These are phyloP conservation scores for Boletus patriciae DNA, from an alignment of 768 basidiomycete genomes.

Conservation along the genomic window DNA sequence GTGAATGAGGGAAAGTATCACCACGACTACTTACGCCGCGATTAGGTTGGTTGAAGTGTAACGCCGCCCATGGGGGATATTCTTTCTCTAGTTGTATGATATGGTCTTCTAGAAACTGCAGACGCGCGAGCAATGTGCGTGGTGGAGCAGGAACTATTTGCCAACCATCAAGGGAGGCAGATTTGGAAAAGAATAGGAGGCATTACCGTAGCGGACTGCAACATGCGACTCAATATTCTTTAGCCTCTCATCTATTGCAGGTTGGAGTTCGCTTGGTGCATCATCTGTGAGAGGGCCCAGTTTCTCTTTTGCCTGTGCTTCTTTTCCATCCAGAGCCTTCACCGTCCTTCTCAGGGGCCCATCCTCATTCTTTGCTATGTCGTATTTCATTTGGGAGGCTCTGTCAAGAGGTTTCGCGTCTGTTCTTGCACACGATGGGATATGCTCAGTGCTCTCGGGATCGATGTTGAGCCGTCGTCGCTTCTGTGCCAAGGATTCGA, in stretches of 20 bases:
- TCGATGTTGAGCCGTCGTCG: constrained; percentile 43
- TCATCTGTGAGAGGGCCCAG: constrained; percentile 24
- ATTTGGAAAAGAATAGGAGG: not conserved
- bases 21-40: constrained; percentile 58
- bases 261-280: constrained; percentile 46
- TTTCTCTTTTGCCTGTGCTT: constrained; percentile 8
- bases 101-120: constrained; percentile 76
- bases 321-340: constrained; percentile 29
- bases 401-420: constrained; percentile 71
- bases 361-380: constrained; percentile 82
- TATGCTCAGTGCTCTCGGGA: constrained; percentile 32
- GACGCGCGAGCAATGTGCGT: constrained; percentile 57
- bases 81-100: constrained; percentile 75
- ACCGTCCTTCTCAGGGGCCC: constrained; percentile 68
- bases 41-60: constrained; percentile 86
- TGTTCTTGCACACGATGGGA: constrained; percentile 67
- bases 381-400: constrained; percentile 81
- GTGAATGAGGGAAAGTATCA: not conserved
- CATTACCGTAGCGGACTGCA: constrained; percentile 70
- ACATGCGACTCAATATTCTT: constrained; percentile 69
- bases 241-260: constrained; percentile 64
- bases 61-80: constrained; percentile 83
- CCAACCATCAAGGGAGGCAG: constrained; percentile 3
- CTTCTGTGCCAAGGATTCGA: constrained; percentile 58
- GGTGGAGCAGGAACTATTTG: constrained; percentile 69